These are phyloP conservation scores for Alternaria sp. DNA, from an alignment of 2,329 filamentous ascomycete genomes.

Conservation along the genomic window DNA sequence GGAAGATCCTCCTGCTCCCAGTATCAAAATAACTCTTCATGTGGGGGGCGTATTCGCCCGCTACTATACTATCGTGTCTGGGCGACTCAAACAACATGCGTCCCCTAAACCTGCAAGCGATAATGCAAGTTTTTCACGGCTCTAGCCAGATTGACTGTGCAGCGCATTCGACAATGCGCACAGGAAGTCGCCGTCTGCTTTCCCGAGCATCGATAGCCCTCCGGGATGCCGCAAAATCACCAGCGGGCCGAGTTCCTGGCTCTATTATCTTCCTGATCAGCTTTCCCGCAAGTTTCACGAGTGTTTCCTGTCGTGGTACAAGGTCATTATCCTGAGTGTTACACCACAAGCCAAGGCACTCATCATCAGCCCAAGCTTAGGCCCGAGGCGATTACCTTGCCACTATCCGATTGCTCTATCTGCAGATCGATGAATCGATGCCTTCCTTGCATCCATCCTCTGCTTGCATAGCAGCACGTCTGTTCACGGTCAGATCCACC, in stretches of 20 bases:
- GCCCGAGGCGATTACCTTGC: not conserved
- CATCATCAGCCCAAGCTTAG: not conserved
- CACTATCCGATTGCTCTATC: conserved; percentile 4
- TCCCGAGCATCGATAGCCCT: not conserved
- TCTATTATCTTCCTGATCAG: not conserved
- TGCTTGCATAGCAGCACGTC: conserved; percentile 1
- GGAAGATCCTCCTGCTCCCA: not conserved
- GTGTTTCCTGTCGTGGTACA: conserved; percentile 12
- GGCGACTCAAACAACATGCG: not conserved
- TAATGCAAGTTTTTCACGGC: not conserved
- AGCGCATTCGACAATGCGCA: not conserved
- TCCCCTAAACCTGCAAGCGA: not conserved
- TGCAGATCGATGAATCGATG: not conserved
- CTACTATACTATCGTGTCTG: not conserved
- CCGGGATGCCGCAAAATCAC: not conserved
- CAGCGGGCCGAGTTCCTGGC: conserved; percentile 2
- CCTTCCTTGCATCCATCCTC: not conserved
- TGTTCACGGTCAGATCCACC: conserved; percentile 1
- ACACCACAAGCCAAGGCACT: conserved; percentile 2
- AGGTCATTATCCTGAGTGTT: conserved; percentile 3
- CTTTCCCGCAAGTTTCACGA: conserved; percentile 9
- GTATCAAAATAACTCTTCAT: conserved; percentile 1
- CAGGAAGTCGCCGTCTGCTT: not conserved
- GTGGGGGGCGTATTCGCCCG: not conserved
- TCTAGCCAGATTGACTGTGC: not conserved